Evolutionary conservation across 306 rosid species (phyloP).

Genomic region (Quercus glauca): DNA sequence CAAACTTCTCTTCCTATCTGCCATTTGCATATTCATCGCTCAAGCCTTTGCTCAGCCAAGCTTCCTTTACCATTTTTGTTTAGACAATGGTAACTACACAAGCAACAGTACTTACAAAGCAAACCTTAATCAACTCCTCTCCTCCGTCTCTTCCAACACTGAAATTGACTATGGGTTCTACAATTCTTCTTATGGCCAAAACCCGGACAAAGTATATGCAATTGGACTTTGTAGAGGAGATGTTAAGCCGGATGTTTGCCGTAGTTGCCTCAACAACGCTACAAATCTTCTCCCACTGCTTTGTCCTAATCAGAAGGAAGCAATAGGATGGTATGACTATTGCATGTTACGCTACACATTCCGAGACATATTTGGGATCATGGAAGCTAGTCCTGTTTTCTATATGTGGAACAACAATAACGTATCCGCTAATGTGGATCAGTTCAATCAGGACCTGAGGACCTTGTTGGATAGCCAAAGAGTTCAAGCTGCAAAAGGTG

Average conservation of each 20-base stretch:
- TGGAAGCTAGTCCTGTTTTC: not conserved
- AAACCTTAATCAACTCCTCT: not conserved
- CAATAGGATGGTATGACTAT: not conserved
- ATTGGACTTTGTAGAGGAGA: constrained; percentile 17
- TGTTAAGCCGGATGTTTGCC: not conserved
- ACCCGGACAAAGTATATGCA: not conserved
- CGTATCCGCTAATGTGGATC: not conserved
- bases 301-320: constrained; percentile 4
- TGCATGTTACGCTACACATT: constrained; percentile 14
- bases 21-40: not conserved
- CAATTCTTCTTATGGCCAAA: not conserved
- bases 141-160: not conserved
- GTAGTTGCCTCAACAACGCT: constrained; percentile 1
- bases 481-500: not conserved
- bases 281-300: not conserved
- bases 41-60: not conserved
- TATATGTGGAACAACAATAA: not conserved
- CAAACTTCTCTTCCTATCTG: not conserved
- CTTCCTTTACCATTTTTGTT: not conserved
- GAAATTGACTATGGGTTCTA: not conserved
- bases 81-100: not conserved
- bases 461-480: not conserved
- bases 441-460: not conserved
- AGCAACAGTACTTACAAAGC: not conserved
- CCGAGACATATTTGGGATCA: not conserved